Conservation (phyloP, 495 filamentous ascomycete species). For the Neurospora sublineolata region DNA sequence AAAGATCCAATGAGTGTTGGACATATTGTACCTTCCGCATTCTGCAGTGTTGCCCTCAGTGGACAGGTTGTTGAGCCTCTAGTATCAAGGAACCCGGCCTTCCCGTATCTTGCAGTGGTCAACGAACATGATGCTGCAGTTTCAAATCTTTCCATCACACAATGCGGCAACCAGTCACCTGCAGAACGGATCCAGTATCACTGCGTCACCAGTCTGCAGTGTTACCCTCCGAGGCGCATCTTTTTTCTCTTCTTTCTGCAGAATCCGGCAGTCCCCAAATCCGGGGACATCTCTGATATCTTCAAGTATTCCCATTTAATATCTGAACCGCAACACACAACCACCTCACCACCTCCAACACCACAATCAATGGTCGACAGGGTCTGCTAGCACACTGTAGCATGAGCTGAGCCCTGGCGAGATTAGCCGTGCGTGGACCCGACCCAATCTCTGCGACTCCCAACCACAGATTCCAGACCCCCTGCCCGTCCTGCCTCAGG, state of each 20-base stretch:
- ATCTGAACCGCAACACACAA: constrained; percentile 1
- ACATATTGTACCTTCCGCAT: neutral
- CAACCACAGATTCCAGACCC: constrained; percentile 7
- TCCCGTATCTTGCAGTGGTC: neutral
- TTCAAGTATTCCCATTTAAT: neutral
- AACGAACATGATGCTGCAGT: neutral
- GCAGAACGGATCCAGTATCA: neutral
- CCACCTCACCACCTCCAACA: neutral
- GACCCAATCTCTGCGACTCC: constrained; percentile 17
- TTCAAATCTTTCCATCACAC: neutral
- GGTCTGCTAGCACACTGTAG: constrained; percentile 1
- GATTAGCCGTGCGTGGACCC: constrained; percentile 23
- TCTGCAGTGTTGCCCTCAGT: neutral
- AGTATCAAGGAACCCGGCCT: neutral
- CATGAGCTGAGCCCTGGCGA: constrained; percentile 20
- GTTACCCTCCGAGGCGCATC: neutral
- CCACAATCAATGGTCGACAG: constrained; percentile 13
- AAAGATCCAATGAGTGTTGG: neutral
- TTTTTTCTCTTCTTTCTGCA: neutral
- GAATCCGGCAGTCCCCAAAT: neutral
- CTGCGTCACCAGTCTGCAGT: neutral
- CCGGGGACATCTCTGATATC: neutral
- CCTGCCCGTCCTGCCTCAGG: neutral
- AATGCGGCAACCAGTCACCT: neutral
- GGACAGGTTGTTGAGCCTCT: neutral